These are phyloP conservation scores for Chrysoporthe puriensis DNA, from an alignment of 2,329 filamentous ascomycete species.

Conservation along the genomic window DNA sequence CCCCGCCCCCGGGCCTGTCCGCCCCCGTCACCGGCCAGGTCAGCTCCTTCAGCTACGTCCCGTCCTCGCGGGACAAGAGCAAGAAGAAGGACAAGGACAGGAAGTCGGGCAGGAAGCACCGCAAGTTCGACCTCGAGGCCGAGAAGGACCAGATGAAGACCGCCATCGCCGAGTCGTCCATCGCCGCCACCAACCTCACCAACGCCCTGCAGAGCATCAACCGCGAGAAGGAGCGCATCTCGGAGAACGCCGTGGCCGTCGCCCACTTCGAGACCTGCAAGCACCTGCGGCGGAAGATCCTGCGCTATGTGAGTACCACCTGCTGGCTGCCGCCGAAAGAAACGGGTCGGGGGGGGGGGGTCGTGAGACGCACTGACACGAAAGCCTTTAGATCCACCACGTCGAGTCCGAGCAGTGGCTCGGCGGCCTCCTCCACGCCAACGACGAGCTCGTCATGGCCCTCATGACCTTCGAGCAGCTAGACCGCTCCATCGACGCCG, in stretches of 20 bases:
- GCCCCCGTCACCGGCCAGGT: slow-evolving; percentile 35
- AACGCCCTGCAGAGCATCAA: slow-evolving; percentile 91
- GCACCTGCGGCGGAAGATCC: slow-evolving; percentile 76
- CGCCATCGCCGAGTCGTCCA: slow-evolving; percentile 85
- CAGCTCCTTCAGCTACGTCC: slow-evolving; percentile 47
- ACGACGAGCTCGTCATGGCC: slow-evolving; percentile 92
- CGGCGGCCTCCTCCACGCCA: slow-evolving; percentile 87
- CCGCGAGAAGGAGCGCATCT: slow-evolving; percentile 84
- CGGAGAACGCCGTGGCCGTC: slow-evolving; percentile 76
- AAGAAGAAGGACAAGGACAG: slow-evolving; percentile 47
- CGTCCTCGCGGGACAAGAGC: slow-evolving; percentile 48
- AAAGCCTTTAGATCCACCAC: slow-evolving; percentile 70
- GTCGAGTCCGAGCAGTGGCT: slow-evolving; percentile 92
- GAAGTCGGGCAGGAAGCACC: slow-evolving; percentile 61
- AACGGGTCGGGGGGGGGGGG: too few relatives aligned
- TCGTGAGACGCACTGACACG: neutral
- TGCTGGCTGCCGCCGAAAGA: neutral
- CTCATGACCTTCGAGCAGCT: slow-evolving; percentile 95
- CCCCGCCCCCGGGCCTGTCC: slow-evolving; percentile 19
- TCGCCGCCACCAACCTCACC: slow-evolving; percentile 86
- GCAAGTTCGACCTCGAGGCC: slow-evolving; percentile 79
- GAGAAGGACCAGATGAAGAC: slow-evolving; percentile 88
- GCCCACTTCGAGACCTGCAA: slow-evolving; percentile 87
- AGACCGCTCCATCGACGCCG: slow-evolving; percentile 80
- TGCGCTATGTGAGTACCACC: slow-evolving; percentile 70